phyloP scores from a whole-genome alignment of 495 filamentous ascomycete genomes.

The Copromyces sp. region DNA sequence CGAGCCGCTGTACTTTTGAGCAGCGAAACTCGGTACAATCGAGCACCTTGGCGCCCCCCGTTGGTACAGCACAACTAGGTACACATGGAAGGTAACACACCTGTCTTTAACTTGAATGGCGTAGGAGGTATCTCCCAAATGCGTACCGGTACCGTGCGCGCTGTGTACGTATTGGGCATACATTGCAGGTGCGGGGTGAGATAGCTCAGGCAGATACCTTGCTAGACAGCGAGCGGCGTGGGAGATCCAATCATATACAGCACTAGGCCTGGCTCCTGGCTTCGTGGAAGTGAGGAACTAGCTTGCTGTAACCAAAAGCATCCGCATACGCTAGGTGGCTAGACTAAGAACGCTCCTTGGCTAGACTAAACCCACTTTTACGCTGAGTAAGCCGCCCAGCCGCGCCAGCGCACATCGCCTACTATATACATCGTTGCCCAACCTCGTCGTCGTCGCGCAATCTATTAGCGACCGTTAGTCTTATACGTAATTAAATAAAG shows the following conservation, averaged over 20 bases:
- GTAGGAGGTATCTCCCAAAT: not conserved
- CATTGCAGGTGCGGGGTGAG: not conserved
- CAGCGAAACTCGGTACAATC: not conserved
- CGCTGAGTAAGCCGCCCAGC: too few relatives aligned
- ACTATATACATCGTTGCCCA: too few relatives aligned
- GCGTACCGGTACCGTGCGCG: not conserved
- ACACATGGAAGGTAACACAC: too few relatives aligned
- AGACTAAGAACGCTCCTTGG: too few relatives aligned
- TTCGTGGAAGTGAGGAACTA: not conserved
- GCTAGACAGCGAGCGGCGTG: not conserved
- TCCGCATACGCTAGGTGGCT: too few relatives aligned
- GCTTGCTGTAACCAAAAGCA: not conserved
- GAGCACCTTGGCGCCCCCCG: not conserved
- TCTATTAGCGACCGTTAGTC: too few relatives aligned
- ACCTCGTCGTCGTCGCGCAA: too few relatives aligned
- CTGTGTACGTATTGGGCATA: not conserved
- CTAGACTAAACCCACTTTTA: too few relatives aligned
- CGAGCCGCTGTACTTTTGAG: not conserved
- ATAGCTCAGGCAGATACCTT: not conserved
- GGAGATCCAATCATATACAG: not conserved
- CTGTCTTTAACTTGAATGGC: too few relatives aligned
- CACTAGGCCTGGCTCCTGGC: not conserved
- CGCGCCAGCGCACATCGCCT: too few relatives aligned
- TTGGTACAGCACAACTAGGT: not conserved
- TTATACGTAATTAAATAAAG: too few relatives aligned